Percentiles rank a stretch among this genome's conserved stretches.
Evolutionary conservation across 192 early-diverging fungal genomes (phyloP).

Genomic region (Glomus cerebriforme): DNA sequence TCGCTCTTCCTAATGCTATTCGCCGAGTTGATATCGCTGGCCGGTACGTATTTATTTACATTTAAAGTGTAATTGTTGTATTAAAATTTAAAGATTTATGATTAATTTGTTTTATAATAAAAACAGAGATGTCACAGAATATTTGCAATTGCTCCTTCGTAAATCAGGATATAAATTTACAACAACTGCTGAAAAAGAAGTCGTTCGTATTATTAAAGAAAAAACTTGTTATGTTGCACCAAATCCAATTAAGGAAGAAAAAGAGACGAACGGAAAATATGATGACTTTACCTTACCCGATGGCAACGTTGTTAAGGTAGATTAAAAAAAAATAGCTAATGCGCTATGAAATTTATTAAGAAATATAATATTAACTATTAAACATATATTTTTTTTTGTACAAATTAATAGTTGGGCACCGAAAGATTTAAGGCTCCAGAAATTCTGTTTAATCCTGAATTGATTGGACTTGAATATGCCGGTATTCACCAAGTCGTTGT

Average conservation of each 20-base stretch:
- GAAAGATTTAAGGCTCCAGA: constrained; percentile 96
- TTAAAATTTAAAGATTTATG: not conserved
- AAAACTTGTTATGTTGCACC: constrained; percentile 91
- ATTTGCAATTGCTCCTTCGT: constrained; percentile 89
- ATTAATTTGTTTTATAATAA: not conserved
- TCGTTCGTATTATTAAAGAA: constrained; percentile 95
- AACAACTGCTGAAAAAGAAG: constrained; percentile 93
- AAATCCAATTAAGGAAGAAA: constrained; percentile 92
- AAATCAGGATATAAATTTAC: constrained; percentile 86
- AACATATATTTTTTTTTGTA: not conserved
- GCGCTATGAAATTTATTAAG: constrained; percentile 4
- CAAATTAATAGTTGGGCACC: constrained; percentile 64
- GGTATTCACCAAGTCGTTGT: constrained; percentile 94
- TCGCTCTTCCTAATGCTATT: constrained; percentile 93
- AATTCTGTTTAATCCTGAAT: constrained; percentile 93
- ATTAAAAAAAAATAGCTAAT: not conserved
- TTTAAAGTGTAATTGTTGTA: not conserved
- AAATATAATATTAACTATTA: not conserved
- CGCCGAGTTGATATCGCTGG: constrained; percentile 93
- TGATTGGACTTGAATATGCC: constrained; percentile 89
- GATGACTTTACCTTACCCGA: constrained; percentile 84
- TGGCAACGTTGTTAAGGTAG: constrained; percentile 80
- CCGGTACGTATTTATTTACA: constrained; percentile 35
- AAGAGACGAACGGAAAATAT: constrained; percentile 75
- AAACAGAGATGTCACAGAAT: constrained; percentile 85